phyloP scores from a whole-genome alignment of 2,329 filamentous ascomycete genomes.

The Cytospora mali region DNA sequence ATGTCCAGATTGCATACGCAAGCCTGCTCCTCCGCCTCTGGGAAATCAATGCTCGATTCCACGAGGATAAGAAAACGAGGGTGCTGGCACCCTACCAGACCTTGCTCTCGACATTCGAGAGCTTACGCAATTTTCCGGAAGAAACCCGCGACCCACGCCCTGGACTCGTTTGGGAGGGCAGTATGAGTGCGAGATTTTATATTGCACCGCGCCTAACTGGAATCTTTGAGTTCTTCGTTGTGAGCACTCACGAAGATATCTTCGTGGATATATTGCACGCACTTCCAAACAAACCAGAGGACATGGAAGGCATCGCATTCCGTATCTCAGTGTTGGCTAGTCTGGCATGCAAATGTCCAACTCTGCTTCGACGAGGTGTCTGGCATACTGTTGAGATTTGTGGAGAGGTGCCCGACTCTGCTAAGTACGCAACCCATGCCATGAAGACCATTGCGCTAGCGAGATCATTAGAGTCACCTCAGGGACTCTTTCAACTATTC shows the following conservation, averaged over 20 bases:
- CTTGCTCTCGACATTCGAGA: conserved; percentile 58
- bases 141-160: conserved; percentile 23
- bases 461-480: conserved; percentile 66
- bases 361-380: conserved; percentile 80
- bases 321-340: conserved; percentile 75
- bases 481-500: conserved; percentile 79
- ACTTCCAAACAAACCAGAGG: conserved; percentile 72
- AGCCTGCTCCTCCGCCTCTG: conserved; percentile 72
- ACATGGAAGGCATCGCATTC: conserved; percentile 81
- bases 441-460: conserved; percentile 66
- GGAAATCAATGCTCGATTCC: conserved; percentile 68
- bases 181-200: conserved; percentile 73
- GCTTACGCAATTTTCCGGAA: neutral
- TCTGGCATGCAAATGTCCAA: conserved; percentile 82
- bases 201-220: conserved; percentile 70
- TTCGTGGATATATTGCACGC: conserved; percentile 81
- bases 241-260: conserved; percentile 80
- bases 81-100: conserved; percentile 67
- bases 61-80: conserved; percentile 49
- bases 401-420: conserved; percentile 67
- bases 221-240: conserved; percentile 80
- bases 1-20: conserved; percentile 68
- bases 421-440: conserved; percentile 72
- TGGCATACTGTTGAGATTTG: conserved; percentile 95
- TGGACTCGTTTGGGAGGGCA: conserved; percentile 62